phyloP scores from a whole-genome alignment of 257 asterid species.

The Solanum chmielewskii region DNA sequence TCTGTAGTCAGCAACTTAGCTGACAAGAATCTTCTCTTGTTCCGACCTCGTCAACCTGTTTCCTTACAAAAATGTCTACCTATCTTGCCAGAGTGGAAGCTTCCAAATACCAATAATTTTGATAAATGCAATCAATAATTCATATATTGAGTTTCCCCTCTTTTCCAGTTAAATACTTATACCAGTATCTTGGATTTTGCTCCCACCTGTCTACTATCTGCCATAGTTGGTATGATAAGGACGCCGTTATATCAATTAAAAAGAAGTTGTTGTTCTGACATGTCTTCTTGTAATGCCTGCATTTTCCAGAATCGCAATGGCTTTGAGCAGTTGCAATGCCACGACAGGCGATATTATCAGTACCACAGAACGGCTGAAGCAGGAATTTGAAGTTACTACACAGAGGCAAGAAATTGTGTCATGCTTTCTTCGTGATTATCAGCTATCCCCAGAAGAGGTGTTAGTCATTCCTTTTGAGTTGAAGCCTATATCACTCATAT shows the following conservation, averaged over 20 bases:
- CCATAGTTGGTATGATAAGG: background rate
- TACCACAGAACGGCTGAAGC: constrained; percentile 95
- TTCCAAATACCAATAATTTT: background rate
- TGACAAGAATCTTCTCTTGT: background rate
- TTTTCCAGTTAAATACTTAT: background rate
- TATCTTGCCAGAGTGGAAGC: background rate
- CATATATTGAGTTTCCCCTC: background rate
- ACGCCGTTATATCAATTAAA: background rate
- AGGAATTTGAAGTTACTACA: constrained; percentile 84
- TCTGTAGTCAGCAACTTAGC: background rate
- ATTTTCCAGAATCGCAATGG: constrained; percentile 67
- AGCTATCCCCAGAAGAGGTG: constrained; percentile 95
- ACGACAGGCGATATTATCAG: constrained; percentile 95
- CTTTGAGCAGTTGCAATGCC: constrained; percentile 78
- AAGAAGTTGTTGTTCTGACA: background rate
- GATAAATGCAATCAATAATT: background rate
- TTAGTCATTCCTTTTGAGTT: constrained; percentile 2
- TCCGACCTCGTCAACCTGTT: background rate
- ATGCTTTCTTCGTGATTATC: constrained; percentile 94
- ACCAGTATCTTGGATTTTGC: background rate
- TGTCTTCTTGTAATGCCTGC: background rate
- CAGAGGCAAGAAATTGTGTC: constrained; percentile 95
- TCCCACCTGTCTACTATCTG: background rate
- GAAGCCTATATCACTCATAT: background rate
- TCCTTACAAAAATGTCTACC: background rate